phyloP scores from a whole-genome alignment of 2,329 filamentous ascomycete species.

The Gliomastix tumulicola region DNA sequence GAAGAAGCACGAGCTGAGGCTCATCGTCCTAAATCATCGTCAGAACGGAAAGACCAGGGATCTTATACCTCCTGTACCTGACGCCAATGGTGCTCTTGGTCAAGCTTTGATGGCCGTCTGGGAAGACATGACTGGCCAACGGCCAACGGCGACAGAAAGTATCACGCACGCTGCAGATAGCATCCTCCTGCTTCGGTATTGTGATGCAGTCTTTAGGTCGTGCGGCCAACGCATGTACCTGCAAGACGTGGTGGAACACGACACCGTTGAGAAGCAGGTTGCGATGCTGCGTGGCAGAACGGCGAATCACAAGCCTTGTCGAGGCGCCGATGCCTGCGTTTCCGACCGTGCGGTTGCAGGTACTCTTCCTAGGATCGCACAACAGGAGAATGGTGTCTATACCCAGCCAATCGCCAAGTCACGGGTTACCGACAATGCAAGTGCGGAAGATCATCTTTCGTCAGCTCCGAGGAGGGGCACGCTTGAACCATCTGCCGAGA shows the following conservation, averaged over 20 bases:
- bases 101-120: constrained; percentile 15
- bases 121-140: constrained; percentile 19
- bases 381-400: too few relatives aligned
- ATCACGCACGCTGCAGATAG: constrained; percentile 23
- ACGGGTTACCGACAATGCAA: too few relatives aligned
- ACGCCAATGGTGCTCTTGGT: background rate
- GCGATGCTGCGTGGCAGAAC: too few relatives aligned
- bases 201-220: constrained; percentile 17
- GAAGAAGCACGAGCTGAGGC: constrained; percentile 28
- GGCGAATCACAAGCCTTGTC: too few relatives aligned
- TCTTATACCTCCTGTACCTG: too few relatives aligned
- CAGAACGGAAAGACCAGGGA: background rate
- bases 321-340: too few relatives aligned
- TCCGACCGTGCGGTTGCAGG: too few relatives aligned
- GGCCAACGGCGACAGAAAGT: constrained; percentile 14
- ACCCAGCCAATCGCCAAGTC: too few relatives aligned
- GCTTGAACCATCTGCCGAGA: too few relatives aligned
- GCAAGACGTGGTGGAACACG: constrained; percentile 21
- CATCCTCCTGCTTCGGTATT: constrained; percentile 28
- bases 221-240: constrained; percentile 22
- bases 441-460: too few relatives aligned
- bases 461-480: too few relatives aligned
- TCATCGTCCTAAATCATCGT: constrained; percentile 10
- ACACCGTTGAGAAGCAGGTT: constrained; percentile 23
- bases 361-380: too few relatives aligned